These are phyloP conservation scores for Albifimbria verrucaria DNA, from an alignment of 2,329 filamentous ascomycete species.

Conservation along the genomic window DNA sequence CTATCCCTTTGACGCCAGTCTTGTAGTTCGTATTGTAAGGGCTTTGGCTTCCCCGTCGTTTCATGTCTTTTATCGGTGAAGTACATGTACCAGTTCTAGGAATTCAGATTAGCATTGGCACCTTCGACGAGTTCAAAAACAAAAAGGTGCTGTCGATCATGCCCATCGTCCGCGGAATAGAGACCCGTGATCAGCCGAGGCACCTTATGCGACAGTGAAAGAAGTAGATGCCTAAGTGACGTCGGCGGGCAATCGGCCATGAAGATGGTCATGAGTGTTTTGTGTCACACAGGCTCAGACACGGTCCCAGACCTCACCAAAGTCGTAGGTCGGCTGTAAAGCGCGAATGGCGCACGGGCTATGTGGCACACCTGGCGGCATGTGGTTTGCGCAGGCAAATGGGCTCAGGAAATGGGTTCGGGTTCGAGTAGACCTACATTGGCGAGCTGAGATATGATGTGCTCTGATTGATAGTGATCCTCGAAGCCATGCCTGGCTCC, in stretches of 20 bases:
- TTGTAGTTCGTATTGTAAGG: constrained; percentile 63
- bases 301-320: neutral
- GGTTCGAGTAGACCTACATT: constrained; percentile 70
- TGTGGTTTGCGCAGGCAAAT: too few species aligned
- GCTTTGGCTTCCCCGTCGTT: constrained; percentile 82
- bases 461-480: constrained; percentile 85
- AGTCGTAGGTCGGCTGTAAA: neutral
- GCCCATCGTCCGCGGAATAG: too few species aligned
- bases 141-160: too few species aligned
- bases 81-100: constrained; percentile 98
- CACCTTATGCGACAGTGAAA: too few species aligned
- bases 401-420: too few species aligned
- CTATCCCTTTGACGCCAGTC: constrained; percentile 98
- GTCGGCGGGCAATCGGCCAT: too few species aligned
- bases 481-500: constrained; percentile 83
- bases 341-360: neutral
- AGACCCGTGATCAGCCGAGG: too few species aligned
- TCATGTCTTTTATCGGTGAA: constrained; percentile 98
- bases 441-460: constrained; percentile 80
- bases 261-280: neutral
- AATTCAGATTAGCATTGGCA: constrained; percentile 9
- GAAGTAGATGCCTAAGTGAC: too few species aligned
- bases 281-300: neutral
- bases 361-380: too few species aligned
- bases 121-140: neutral